Conservation (phyloP, 257 asterid species). For the Ilex asprella region DNA sequence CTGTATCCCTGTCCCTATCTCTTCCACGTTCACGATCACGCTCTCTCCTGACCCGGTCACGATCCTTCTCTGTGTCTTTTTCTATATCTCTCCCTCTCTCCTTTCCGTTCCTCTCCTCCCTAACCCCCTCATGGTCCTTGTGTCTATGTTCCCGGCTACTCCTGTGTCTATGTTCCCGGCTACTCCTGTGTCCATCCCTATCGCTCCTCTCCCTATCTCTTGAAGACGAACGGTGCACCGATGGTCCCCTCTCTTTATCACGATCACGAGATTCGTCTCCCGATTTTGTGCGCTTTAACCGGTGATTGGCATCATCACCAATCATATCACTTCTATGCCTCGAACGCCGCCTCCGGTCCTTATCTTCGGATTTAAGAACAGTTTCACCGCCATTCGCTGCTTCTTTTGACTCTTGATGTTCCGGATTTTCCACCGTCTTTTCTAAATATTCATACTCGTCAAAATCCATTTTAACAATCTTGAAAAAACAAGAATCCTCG, state of each 20-base stretch:
- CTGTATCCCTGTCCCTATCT: too few species aligned
- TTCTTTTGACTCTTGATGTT: constrained; percentile 26
- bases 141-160: constrained; percentile 21
- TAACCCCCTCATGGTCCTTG: constrained; percentile 3
- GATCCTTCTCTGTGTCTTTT: constrained; percentile 38
- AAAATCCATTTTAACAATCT: constrained; percentile 33
- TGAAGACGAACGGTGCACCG: constrained; percentile 26
- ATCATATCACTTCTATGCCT: constrained; percentile 38
- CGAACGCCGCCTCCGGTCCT: constrained; percentile 31
- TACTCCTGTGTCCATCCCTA: constrained; percentile 13
- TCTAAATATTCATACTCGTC: constrained; percentile 55
- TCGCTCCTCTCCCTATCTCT: constrained; percentile 28
- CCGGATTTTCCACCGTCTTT: constrained; percentile 45
- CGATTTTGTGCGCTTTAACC: constrained; percentile 31
- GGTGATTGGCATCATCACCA: constrained; percentile 29
- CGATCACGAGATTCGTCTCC: constrained; percentile 33
- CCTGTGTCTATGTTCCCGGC: constrained; percentile 28
- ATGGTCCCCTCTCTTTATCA: constrained; percentile 34
- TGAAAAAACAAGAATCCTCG: background rate
- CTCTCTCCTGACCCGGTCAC: constrained; percentile 34
- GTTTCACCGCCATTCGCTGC: constrained; percentile 32
- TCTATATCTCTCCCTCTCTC: constrained; percentile 34
- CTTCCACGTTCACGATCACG: constrained; percentile 4
- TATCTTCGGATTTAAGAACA: constrained; percentile 25
- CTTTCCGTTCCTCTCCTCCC: constrained; percentile 17